Conservation (phyloP, 257 asterid genomes). For the Fraxinus excelsior region DNA sequence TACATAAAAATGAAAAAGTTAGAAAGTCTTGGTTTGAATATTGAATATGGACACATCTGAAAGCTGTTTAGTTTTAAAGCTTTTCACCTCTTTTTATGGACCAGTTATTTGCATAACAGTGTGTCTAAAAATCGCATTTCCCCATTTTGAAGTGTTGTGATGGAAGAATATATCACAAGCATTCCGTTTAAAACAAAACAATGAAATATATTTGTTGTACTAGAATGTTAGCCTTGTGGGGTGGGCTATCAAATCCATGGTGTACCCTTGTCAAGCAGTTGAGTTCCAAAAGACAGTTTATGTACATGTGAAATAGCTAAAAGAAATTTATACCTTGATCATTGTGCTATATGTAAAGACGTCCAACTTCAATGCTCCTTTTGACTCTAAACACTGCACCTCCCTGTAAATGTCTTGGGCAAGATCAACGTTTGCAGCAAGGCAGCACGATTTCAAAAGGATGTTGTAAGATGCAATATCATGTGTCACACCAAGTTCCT, state of each 20-base stretch:
- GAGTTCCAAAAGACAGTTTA: conserved; percentile 16
- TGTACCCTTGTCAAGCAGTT: conserved; percentile 3
- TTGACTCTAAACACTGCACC: conserved; percentile 56
- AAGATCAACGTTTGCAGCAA: conserved; percentile 77
- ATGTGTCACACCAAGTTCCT: conserved; percentile 71
- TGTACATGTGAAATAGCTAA: conserved; percentile 12
- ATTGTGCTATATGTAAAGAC: conserved; percentile 95
- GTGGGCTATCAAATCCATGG: conserved; percentile 9
- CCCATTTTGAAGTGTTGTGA: conserved; percentile 7
- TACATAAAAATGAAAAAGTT: neutral
- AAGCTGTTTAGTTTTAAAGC: conserved; percentile 4
- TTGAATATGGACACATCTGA: conserved; percentile 21
- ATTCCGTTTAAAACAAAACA: conserved; percentile 11
- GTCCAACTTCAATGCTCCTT: conserved; percentile 72
- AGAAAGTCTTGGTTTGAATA: conserved; percentile 20
- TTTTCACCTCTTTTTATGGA: conserved; percentile 22
- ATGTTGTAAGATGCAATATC: conserved; percentile 82
- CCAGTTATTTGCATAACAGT: conserved; percentile 13
- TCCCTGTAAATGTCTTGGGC: conserved; percentile 74
- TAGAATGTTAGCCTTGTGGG: conserved; percentile 12
- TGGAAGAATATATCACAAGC: conserved; percentile 21
- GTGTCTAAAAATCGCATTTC: conserved; percentile 24
- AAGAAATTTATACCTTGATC: conserved; percentile 60
- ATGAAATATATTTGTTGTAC: conserved; percentile 15
- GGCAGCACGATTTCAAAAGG: conserved; percentile 81